Evolutionary conservation across 495 filamentous ascomycete genomes (phyloP), one percentile per base, ranked within the genome.

Genomic region (Neurospora sp.): DNA sequence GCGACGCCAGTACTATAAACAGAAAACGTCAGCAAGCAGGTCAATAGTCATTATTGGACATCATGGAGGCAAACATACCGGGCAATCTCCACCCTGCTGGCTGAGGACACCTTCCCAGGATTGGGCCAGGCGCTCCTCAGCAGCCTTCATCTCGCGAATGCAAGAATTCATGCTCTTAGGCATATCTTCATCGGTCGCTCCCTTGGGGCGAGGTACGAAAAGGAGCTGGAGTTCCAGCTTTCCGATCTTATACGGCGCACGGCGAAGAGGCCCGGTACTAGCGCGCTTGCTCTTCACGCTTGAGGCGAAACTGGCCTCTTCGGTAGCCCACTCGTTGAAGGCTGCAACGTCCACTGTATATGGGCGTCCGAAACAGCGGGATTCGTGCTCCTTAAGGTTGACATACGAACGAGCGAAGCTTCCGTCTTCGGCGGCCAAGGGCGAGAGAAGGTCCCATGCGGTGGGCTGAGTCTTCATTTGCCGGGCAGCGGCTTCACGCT

Each of bases 261-360:
- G 88, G 40, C 88, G 84, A 20, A 89, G 83, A 45, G 91, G 86
- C 0, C 83, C 89, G 14, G 88, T 89, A 74, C 86, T 90, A 27
- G 87, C 84, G 74, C 93, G 92, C 85, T 96, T 97, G 84, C 91
- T 97, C 86, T 94, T 97, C 44, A 97, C 89, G 79, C 92, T 96
- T 68, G 86, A 89, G 14, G 90, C 87, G 48, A 85, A 84, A 31
- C 76, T 81, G 40, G 89, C 88, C 69, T 95, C 91, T 76, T 99
- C 96, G 18, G 91, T 89, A 12, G 96, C 96, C 96, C 96, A 99
- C 82, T 99, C 96, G 78, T 99, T 99, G 85, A 97, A 99, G 79
- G 93, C 94, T 20, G 94, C 91, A 69, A 98, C 87, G 74, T 97
- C 94, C 48, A 93, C 93, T 70, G 88, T 91, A 75, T 96, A 91